phyloP scores from a whole-genome alignment of 2,329 filamentous ascomycete genomes.

The Coniochaeta sp. region DNA sequence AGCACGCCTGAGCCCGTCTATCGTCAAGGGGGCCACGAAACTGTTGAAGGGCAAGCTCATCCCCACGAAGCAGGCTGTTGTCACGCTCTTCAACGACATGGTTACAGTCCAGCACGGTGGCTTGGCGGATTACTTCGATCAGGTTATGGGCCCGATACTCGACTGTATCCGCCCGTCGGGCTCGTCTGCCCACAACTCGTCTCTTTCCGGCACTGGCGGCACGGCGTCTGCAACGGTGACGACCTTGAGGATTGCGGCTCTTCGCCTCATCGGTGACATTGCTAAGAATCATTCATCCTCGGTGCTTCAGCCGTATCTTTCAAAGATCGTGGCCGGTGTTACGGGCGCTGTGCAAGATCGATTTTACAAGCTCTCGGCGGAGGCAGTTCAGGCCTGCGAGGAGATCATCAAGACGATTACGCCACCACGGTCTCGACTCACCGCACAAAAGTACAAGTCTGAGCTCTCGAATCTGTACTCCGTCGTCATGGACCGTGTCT shows the following conservation, averaged over 20 bases:
- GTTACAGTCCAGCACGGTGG: slow-evolving; percentile 81
- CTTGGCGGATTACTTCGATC: slow-evolving; percentile 69
- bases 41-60: slow-evolving; percentile 73
- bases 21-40: slow-evolving; percentile 74
- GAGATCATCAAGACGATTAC: slow-evolving; percentile 87
- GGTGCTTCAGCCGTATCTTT: slow-evolving; percentile 72
- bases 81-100: slow-evolving; percentile 77
- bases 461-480: slow-evolving; percentile 74
- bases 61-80: slow-evolving; percentile 77
- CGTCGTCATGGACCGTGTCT: slow-evolving; percentile 68
- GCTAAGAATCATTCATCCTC: slow-evolving; percentile 81
- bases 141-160: slow-evolving; percentile 73
- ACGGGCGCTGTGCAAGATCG: slow-evolving; percentile 70
- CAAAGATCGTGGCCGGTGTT: slow-evolving; percentile 69
- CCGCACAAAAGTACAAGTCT: slow-evolving; percentile 60
- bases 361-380: slow-evolving; percentile 90
- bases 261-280: slow-evolving; percentile 76
- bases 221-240: slow-evolving; percentile 70
- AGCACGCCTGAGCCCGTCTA: slow-evolving; percentile 68
- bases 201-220: slow-evolving; percentile 48
- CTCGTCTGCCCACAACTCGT: slow-evolving; percentile 33
- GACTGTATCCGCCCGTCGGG: slow-evolving; percentile 62
- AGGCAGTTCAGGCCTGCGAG: slow-evolving; percentile 79
- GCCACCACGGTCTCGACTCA: slow-evolving; percentile 67
- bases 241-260: slow-evolving; percentile 74